These are phyloP conservation scores for Trypanosoma scelopori DNA, from an alignment of 208 protist genomes.

Conservation along the genomic window DNA sequence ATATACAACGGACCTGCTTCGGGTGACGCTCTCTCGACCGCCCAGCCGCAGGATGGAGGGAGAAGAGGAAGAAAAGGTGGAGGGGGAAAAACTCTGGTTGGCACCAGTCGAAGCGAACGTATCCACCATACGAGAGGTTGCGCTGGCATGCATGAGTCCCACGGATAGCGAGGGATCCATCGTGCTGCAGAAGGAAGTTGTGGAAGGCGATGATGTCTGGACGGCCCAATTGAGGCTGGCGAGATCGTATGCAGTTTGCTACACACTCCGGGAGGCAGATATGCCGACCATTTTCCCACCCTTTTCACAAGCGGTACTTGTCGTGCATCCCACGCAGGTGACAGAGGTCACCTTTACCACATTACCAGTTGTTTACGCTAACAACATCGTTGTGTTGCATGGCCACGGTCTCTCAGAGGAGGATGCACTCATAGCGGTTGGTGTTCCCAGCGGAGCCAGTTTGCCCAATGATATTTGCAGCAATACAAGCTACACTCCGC, in stretches of 20 bases:
- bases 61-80: constrained; percentile 9
- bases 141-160: constrained; percentile 30
- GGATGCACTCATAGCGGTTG: constrained; percentile 67
- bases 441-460: constrained; percentile 20
- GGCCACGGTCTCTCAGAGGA: constrained; percentile 67
- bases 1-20: constrained; percentile 46
- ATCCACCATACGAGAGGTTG: constrained; percentile 16
- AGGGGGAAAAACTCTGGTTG: constrained; percentile 40
- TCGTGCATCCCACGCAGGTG: constrained; percentile 54
- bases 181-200: constrained; percentile 33
- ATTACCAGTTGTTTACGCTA: constrained; percentile 22
- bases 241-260: constrained; percentile 72
- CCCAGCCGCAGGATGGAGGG: constrained; percentile 1
- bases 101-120: constrained; percentile 16
- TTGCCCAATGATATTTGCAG: constrained; percentile 78
- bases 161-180: constrained; percentile 20
- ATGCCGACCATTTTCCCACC: constrained; percentile 58
- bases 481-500: constrained; percentile 52
- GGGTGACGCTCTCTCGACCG: constrained; percentile 37
- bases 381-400: constrained; percentile 39
- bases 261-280: constrained; percentile 15
- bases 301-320: constrained; percentile 40
- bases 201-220: constrained; percentile 41
- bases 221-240: constrained; percentile 7
- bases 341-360: constrained; percentile 34